Evolutionary conservation across 106 monocot species (phyloP).

Genomic region (Allium sativum): DNA sequence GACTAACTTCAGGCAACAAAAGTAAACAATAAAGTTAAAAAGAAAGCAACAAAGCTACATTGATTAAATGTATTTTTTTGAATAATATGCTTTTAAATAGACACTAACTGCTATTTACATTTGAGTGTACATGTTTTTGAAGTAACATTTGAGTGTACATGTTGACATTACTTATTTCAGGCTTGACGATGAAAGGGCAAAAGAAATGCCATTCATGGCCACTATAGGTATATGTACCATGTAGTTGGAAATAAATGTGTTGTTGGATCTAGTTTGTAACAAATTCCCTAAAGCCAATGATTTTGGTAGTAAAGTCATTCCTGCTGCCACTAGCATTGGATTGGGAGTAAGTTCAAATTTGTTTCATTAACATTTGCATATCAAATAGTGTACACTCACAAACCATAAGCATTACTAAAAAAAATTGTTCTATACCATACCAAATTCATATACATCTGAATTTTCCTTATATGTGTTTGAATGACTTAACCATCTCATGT

Average conservation of each 20-base stretch:
- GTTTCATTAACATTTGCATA: too few relatives aligned
- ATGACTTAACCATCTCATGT: too few relatives aligned
- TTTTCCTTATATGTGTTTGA: too few relatives aligned
- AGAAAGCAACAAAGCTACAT: too few relatives aligned
- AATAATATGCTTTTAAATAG: background rate
- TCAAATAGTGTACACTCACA: too few relatives aligned
- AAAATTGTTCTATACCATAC: too few relatives aligned
- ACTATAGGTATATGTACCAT: conserved; percentile 97
- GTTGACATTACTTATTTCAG: conserved; percentile 95
- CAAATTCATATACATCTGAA: too few relatives aligned
- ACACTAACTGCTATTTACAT: background rate
- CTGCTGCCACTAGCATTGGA: conserved; percentile 77
- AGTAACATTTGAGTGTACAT: conserved; percentile 39
- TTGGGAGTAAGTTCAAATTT: conserved; percentile 78
- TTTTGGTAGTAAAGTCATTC: conserved; percentile 98
- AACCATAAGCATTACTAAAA: too few relatives aligned
- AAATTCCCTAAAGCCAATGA: conserved; percentile 83
- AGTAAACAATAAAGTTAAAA: too few relatives aligned
- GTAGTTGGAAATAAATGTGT: conserved; percentile 85
- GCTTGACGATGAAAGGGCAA: conserved; percentile 78
- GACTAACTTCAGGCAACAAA: conserved; percentile 59
- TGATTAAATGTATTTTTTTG: too few relatives aligned
- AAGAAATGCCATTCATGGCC: conserved; percentile 87
- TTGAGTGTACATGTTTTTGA: conserved; percentile 38
- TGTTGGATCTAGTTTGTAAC: conserved; percentile 70